A percentile compares a stretch with the other conserved stretches of the same genome.
Evolutionary conservation across 345 rosid genomes (phyloP).

Genomic region (Arabidopsis suecica): DNA sequence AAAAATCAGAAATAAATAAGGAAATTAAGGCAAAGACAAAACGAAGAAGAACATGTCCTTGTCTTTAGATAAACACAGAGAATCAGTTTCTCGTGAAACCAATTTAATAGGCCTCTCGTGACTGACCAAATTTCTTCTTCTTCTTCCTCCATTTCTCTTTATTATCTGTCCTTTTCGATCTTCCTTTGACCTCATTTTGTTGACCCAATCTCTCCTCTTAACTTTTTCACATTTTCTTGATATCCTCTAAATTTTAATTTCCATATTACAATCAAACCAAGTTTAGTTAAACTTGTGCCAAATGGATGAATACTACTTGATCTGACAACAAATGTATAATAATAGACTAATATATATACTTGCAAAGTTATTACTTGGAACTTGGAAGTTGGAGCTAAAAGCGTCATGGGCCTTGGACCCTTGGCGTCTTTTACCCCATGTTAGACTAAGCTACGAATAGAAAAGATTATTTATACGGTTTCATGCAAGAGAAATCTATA

Average conservation of each 20-base stretch:
- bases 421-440: background rate
- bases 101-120: constrained; percentile 41
- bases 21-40: constrained; percentile 39
- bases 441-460: constrained; percentile 11
- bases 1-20: background rate
- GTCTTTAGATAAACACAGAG: constrained; percentile 32
- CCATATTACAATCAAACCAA: background rate
- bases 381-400: constrained; percentile 19
- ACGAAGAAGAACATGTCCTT: constrained; percentile 36
- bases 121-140: constrained; percentile 41
- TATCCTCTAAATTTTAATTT: background rate
- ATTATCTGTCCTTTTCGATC: constrained; percentile 38
- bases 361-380: constrained; percentile 9
- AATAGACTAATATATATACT: background rate
- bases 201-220: constrained; percentile 29
- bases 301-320: constrained; percentile 8
- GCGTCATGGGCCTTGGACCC: background rate
- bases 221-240: constrained; percentile 7
- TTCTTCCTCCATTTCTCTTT: constrained; percentile 23
- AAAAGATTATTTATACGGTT: background rate
- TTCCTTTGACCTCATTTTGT: constrained; percentile 37
- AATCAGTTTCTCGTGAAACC: constrained; percentile 42
- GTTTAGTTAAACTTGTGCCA: background rate
- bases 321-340: constrained; percentile 10
- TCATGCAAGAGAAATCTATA: background rate